A percentile compares a stretch with the other conserved stretches of the same genome.
Conservation (phyloP, 805 yeast species). For the Wickerhamomyces chaumierensis region DNA sequence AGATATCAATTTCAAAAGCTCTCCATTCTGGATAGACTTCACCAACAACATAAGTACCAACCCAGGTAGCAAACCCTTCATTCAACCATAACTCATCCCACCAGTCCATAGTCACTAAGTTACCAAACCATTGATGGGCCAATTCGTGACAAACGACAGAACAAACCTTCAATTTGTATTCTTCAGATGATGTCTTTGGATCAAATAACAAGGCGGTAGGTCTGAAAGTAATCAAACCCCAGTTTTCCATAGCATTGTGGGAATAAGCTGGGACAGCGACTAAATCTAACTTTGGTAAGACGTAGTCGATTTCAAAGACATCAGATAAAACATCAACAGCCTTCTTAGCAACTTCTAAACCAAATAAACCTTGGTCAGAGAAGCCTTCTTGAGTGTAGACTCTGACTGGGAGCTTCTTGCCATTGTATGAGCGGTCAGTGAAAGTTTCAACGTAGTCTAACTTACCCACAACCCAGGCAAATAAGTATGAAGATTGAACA, state of each 20-base stretch:
- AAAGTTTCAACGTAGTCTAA: constrained; percentile 52
- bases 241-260: constrained; percentile 87
- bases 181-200: constrained; percentile 50
- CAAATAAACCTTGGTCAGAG: constrained; percentile 56
- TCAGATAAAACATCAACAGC: constrained; percentile 63
- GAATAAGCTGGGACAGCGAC: constrained; percentile 74
- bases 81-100: constrained; percentile 87
- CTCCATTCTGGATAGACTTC: constrained; percentile 71
- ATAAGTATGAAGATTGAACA: constrained; percentile 68
- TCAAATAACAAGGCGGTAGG: constrained; percentile 64
- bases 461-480: constrained; percentile 76
- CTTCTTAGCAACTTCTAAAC: constrained; percentile 64
- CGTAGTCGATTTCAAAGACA: constrained; percentile 64
- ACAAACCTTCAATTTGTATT: constrained; percentile 60
- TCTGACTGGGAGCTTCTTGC: constrained; percentile 66
- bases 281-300: constrained; percentile 72
- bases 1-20: constrained; percentile 69
- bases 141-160: constrained; percentile 82
- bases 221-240: constrained; percentile 75
- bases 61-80: constrained; percentile 87
- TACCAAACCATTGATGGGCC: constrained; percentile 91
- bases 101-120: constrained; percentile 84
- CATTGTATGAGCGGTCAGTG: constrained; percentile 25
- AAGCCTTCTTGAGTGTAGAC: constrained; percentile 75
- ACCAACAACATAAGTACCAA: constrained; percentile 75